Evolutionary conservation across 306 rosid species (phyloP), one percentile per base, ranked within the genome.

Genomic region (Corylus americana): DNA sequence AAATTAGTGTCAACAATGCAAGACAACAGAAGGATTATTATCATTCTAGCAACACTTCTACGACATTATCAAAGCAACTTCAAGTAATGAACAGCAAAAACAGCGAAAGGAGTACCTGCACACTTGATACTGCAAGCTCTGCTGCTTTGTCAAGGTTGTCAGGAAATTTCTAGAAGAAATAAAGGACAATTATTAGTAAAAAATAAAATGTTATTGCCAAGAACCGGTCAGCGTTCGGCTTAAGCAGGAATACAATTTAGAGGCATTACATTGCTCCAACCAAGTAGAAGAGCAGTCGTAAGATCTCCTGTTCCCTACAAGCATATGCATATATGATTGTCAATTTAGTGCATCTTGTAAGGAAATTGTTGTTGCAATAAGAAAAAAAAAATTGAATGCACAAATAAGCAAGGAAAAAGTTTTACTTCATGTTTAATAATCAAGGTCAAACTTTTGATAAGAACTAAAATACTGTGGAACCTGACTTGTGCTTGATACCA

Each of bases 271-370:
- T 93, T 93, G 86, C 94, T 93, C 97, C 94, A 91, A 82, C 97
- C 98, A 83, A 93, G 97, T 57, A 93, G 88, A 79, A 93, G 97
- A 13, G 98, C 94, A 76, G 98, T 91, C 82, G 67, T 86, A 77
- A 93, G 97, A 85, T 93, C 98, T 78, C 98, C 98, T 1, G 98
- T 93, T 80, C 98, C 97, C 98, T 93, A 79, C 78, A 83, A 77
- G 74, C 71, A 78, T 73, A 81, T 70, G 63, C 67, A 64, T 54
- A 84, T 35, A 68, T 25, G 50, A 1, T 54, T 69, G 67, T 81
- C 54, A 59, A 55, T 37, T 49, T 74, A 72, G 22, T 73, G 74
- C 53, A 58, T 51, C 69, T 57, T 49, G 58, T 13, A 57, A 25
- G 22, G 18, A 37, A 49, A 47, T 18, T 25, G 3, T 55, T 20